Percentiles rank a stretch among this genome's conserved stretches.
Evolutionary conservation across 2,329 filamentous ascomycete genomes (phyloP).

Genomic region (Stachybotrys chlorohalonatus): DNA sequence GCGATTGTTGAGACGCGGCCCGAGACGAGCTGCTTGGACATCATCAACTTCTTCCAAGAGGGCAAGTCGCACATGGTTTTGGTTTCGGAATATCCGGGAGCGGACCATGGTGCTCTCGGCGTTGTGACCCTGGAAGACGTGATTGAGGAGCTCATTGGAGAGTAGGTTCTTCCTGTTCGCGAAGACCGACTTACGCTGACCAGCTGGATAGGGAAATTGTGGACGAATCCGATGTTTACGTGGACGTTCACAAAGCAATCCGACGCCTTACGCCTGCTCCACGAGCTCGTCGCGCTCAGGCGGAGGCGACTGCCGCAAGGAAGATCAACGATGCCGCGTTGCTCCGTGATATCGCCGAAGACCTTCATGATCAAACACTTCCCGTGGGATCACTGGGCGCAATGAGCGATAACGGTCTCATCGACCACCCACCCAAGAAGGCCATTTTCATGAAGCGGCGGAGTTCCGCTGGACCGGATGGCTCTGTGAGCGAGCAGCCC

Average conservation of each 20-base stretch:
- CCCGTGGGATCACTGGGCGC: constrained; percentile 26
- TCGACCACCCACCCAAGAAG: constrained; percentile 39
- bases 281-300: constrained; percentile 50
- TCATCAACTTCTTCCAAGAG: constrained; percentile 99
- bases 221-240: constrained; percentile 95
- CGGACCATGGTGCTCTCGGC: constrained; percentile 80
- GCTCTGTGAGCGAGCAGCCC: constrained; percentile 34
- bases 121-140: constrained; percentile 97
- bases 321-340: constrained; percentile 18
- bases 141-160: constrained; percentile 96
- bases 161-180: constrained; percentile 50
- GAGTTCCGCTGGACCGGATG: constrained; percentile 45
- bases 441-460: constrained; percentile 53
- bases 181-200: constrained; percentile 6
- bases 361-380: constrained; percentile 22
- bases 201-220: constrained; percentile 71
- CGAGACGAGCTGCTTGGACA: constrained; percentile 93
- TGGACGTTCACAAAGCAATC: constrained; percentile 97
- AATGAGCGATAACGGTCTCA: constrained; percentile 25
- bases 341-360: constrained; percentile 30
- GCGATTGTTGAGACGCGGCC: constrained; percentile 91
- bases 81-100: constrained; percentile 83
- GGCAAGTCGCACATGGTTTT: constrained; percentile 98
- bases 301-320: constrained; percentile 21
- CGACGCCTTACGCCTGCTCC: constrained; percentile 80